These are phyloP conservation scores for Scedosporium dehoogii DNA, from an alignment of 2,329 filamentous ascomycete species.

Conservation along the genomic window DNA sequence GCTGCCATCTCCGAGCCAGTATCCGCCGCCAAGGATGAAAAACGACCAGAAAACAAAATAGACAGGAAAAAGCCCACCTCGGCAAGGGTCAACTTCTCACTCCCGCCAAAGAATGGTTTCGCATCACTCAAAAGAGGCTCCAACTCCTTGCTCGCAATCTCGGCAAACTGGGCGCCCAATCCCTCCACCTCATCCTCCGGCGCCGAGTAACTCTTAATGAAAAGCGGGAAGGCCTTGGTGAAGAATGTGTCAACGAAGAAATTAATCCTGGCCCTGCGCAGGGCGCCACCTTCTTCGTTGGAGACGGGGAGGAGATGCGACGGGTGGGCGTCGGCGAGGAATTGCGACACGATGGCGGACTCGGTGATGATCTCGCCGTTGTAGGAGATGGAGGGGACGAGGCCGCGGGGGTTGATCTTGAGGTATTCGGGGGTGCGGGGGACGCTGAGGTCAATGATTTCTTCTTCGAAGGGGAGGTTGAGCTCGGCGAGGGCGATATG, in stretches of 20 bases:
- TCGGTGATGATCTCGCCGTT: constrained; percentile 61
- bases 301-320: constrained; percentile 54
- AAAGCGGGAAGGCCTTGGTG: constrained; percentile 43
- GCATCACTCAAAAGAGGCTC: constrained; percentile 56
- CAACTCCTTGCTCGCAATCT: constrained; percentile 55
- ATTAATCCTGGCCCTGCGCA: constrained; percentile 53
- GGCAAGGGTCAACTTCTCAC: constrained; percentile 56
- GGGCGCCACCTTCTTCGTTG: constrained; percentile 40
- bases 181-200: constrained; percentile 40
- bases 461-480: constrained; percentile 55
- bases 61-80: constrained; percentile 46
- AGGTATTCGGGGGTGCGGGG: constrained; percentile 68
- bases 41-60: background rate
- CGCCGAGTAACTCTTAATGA: constrained; percentile 36
- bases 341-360: constrained; percentile 63
- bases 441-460: constrained; percentile 59
- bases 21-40: background rate
- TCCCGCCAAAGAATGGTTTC: constrained; percentile 55
- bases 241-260: constrained; percentile 67
- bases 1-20: no score
- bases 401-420: constrained; percentile 66
- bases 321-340: constrained; percentile 59
- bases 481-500: constrained; percentile 63
- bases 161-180: constrained; percentile 40
- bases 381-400: constrained; percentile 63